These are phyloP conservation scores for Starmerella sirachaensis DNA, from an alignment of 805 yeast genomes.

Conservation along the genomic window DNA sequence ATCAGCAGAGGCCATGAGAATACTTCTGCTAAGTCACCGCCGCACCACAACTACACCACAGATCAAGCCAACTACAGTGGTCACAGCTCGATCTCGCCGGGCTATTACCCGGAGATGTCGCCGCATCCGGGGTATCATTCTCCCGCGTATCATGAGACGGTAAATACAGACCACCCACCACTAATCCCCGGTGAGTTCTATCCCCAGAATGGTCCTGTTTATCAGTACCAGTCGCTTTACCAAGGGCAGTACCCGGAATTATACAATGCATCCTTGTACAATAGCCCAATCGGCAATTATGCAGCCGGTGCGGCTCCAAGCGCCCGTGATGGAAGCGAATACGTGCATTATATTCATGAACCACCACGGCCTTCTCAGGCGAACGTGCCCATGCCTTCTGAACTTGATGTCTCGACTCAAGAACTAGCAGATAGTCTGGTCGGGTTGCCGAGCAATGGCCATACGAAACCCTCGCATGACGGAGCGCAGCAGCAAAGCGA, in stretches of 20 bases:
- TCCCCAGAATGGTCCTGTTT: not conserved
- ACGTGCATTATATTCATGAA: constrained; percentile 7
- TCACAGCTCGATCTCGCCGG: not conserved
- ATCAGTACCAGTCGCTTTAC: constrained; percentile 1
- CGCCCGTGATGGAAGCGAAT: constrained; percentile 2
- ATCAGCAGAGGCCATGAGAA: no score
- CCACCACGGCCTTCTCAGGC: not conserved
- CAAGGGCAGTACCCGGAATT: constrained; percentile 2
- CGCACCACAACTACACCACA: not conserved
- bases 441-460: not conserved
- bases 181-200: no score
- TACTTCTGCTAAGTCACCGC: no score
- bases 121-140: not conserved
- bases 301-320: constrained; percentile 7
- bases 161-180: no score
- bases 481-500: no score
- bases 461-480: no score
- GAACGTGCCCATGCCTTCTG: not conserved
- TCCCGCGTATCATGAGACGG: no score
- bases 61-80: no score
- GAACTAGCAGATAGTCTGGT: constrained; percentile 11
- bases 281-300: constrained; percentile 7
- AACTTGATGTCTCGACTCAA: constrained; percentile 2
- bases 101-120: not conserved
- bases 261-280: constrained; percentile 12